These are phyloP conservation scores for Orychophragmus violaceus DNA, from an alignment of 345 rosid species.

Conservation along the genomic window DNA sequence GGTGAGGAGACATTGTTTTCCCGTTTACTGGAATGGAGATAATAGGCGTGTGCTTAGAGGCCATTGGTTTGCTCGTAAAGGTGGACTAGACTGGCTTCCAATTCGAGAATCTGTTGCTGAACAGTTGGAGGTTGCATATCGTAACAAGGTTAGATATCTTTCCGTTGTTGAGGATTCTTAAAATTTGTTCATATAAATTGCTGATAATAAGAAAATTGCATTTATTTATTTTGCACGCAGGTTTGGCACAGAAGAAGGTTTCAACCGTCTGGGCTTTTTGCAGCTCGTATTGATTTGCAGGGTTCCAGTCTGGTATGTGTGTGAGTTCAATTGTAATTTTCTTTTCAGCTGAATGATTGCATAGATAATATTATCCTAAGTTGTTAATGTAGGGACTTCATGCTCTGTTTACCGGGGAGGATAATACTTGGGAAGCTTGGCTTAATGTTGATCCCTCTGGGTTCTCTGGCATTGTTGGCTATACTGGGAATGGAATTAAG, in stretches of 20 bases:
- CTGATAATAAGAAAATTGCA: not conserved
- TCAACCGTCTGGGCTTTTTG: conserved; percentile 95
- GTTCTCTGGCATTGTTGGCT: conserved; percentile 55
- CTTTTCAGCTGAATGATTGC: conserved; percentile 1
- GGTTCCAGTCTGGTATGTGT: conserved; percentile 70
- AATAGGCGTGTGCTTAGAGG: conserved; percentile 95
- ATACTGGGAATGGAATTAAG: conserved; percentile 68
- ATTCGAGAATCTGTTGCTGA: conserved; percentile 89
- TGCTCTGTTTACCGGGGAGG: conserved; percentile 93
- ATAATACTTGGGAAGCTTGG: conserved; percentile 98
- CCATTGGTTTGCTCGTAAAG: conserved; percentile 96
- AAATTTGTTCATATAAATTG: not conserved
- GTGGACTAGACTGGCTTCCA: conserved; percentile 95
- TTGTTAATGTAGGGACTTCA: conserved; percentile 68
- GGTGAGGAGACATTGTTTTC: conserved; percentile 78
- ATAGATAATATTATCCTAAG: not conserved
- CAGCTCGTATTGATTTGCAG: conserved; percentile 92
- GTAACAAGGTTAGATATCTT: conserved; percentile 50
- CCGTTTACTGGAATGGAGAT: conserved; percentile 97
- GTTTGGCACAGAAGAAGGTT: conserved; percentile 96
- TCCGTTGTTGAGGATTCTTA: not conserved
- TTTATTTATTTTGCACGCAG: conserved; percentile 34
- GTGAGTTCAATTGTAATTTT: conserved; percentile 2
- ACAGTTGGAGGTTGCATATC: conserved; percentile 86
- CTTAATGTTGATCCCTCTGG: conserved; percentile 80